A percentile compares a stretch with the other conserved stretches of the same genome.
These are phyloP conservation scores for Coemansia aciculifera DNA, from an alignment of 192 early-diverging fungal species.

Conservation along the genomic window DNA sequence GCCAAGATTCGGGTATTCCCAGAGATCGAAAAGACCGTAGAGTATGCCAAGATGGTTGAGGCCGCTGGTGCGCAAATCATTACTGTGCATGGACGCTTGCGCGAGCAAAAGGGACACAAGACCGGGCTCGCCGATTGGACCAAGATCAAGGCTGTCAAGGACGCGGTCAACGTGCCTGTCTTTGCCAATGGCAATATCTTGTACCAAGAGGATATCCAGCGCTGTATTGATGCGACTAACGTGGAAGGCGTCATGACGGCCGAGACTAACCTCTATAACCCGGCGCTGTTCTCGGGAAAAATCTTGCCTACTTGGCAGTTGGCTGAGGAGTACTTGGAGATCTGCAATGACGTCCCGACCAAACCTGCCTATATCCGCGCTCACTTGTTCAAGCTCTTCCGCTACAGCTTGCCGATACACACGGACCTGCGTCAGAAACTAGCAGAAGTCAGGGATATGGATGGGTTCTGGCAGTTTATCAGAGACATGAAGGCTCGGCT, in stretches of 20 bases:
- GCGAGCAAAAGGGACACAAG: conserved; percentile 96
- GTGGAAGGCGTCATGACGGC: conserved; percentile 96
- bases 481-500: conserved; percentile 55
- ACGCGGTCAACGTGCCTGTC: conserved; percentile 84
- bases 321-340: conserved; percentile 87
- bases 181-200: conserved; percentile 98
- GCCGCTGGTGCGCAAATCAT: conserved; percentile 88
- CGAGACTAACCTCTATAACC: conserved; percentile 85
- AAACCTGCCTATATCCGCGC: conserved; percentile 70
- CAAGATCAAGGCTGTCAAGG: conserved; percentile 82
- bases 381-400: conserved; percentile 94
- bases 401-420: conserved; percentile 69
- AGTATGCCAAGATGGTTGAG: conserved; percentile 96
- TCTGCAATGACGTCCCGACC: conserved; percentile 69
- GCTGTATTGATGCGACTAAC: conserved; percentile 80
- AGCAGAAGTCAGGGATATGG: conserved; percentile 59
- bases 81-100: conserved; percentile 89
- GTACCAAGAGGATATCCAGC: conserved; percentile 85
- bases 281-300: conserved; percentile 74
- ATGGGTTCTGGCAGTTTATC: conserved; percentile 57
- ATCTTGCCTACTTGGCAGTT: conserved; percentile 73
- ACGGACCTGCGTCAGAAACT: conserved; percentile 78
- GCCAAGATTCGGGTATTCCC: conserved; percentile 94
- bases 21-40: conserved; percentile 85
- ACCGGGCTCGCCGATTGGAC: conserved; percentile 97